A percentile compares a stretch with the other conserved stretches of the same genome.
phyloP scores from a whole-genome alignment of 179 eudicot genomes.

The Silene noctiflora region DNA sequence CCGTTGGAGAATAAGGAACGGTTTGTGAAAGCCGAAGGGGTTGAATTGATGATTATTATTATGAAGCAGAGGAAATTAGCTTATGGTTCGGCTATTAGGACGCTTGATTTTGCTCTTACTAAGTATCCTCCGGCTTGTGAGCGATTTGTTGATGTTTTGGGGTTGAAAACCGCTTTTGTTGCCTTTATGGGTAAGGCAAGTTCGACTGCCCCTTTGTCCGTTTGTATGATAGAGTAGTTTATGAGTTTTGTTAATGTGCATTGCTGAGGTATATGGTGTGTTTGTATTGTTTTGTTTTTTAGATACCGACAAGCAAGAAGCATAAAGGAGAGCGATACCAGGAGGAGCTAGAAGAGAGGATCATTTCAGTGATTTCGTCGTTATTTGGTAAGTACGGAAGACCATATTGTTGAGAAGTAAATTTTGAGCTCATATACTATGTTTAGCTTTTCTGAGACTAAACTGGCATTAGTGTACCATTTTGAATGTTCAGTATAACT shows the following conservation, averaged over 20 bases:
- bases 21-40: constrained; percentile 93
- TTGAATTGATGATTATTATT: constrained; percentile 93
- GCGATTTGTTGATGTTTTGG: constrained; percentile 96
- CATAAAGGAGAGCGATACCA: constrained; percentile 62
- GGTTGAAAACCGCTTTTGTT: constrained; percentile 92
- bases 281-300: constrained; percentile 7
- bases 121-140: constrained; percentile 96
- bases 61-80: constrained; percentile 97
- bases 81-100: constrained; percentile 90
- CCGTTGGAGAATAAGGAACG: constrained; percentile 97
- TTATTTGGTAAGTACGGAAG: constrained; percentile 76
- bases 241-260: too few relatives aligned
- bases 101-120: constrained; percentile 93
- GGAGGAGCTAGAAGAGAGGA: constrained; percentile 95
- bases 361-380: constrained; percentile 84
- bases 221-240: neutral
- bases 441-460: neutral
- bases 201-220: constrained; percentile 27
- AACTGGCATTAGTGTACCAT: neutral
- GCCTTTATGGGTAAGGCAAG: constrained; percentile 99
- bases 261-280: neutral
- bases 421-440: neutral
- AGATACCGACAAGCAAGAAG: constrained; percentile 82
- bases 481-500: neutral
- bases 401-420: constrained; percentile 10